Percentiles rank a stretch among this genome's conserved stretches.
Conservation (phyloP, 208 protist species). For the Trichomonas tenax region DNA sequence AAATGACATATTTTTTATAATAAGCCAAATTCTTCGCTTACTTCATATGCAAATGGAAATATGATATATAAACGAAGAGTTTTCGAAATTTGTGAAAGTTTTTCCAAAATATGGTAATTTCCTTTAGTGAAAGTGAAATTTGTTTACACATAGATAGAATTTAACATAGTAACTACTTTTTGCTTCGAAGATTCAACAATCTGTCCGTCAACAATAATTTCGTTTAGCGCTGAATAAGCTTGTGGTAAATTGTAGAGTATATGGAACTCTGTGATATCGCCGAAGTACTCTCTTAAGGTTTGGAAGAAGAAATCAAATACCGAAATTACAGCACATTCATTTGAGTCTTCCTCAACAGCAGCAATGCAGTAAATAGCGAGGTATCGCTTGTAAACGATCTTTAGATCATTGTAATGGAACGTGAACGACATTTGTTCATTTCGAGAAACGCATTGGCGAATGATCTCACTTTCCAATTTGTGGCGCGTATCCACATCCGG, state of each 20-base stretch:
- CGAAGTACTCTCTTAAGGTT: neutral
- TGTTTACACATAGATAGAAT: neutral
- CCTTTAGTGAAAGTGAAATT: too few species aligned
- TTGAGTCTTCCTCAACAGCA: neutral
- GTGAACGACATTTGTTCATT: neutral
- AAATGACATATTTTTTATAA: too few species aligned
- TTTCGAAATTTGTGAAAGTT: too few species aligned
- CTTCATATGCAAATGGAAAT: too few species aligned
- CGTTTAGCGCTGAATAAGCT: neutral
- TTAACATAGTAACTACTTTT: neutral
- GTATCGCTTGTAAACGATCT: neutral
- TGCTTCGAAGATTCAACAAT: neutral
- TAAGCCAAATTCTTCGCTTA: too few species aligned
- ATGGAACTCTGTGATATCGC: conserved; percentile 20
- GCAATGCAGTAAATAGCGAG: conserved; percentile 17
- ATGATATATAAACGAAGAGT: too few species aligned
- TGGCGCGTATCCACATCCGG: neutral
- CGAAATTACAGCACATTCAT: neutral
- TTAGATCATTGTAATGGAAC: neutral
- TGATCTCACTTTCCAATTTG: conserved; percentile 8
- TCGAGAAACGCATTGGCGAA: neutral
- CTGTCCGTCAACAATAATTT: neutral
- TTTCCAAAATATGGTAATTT: too few species aligned
- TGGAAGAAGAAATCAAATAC: conserved; percentile 20
- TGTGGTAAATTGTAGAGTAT: neutral